Evolutionary conservation across 371 early-diverging fungal species (phyloP).

Genomic region (Mortierella sp.): DNA sequence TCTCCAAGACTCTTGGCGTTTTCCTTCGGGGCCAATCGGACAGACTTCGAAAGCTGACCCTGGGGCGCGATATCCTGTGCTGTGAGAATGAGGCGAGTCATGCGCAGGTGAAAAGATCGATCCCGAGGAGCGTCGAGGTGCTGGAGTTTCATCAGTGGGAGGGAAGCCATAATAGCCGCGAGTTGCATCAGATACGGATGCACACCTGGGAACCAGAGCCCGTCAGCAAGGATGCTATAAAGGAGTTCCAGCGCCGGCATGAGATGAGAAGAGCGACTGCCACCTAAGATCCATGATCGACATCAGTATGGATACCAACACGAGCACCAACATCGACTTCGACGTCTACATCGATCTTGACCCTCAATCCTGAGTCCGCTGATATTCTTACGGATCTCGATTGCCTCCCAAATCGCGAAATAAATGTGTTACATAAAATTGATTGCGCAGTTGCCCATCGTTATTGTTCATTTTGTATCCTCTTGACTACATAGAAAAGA

Average conservation of each 20-base stretch:
- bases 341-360: background rate
- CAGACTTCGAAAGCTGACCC: too few relatives aligned
- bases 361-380: too few relatives aligned
- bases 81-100: background rate
- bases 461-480: too few relatives aligned
- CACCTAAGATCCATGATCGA: background rate
- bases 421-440: too few relatives aligned
- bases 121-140: background rate
- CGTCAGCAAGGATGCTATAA: too few relatives aligned
- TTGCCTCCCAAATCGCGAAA: too few relatives aligned
- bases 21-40: background rate
- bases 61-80: background rate
- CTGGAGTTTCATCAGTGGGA: background rate
- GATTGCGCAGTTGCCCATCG: too few relatives aligned
- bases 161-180: background rate
- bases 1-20: background rate
- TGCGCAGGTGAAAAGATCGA: background rate
- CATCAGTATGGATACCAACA: background rate
- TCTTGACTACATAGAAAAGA: too few relatives aligned
- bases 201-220: background rate
- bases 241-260: background rate
- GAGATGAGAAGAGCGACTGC: background rate
- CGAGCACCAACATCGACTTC: background rate
- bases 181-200: background rate
- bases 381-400: background rate